phyloP scores from a whole-genome alignment of 2,329 filamentous ascomycete genomes.

The Blumeria graminis region DNA sequence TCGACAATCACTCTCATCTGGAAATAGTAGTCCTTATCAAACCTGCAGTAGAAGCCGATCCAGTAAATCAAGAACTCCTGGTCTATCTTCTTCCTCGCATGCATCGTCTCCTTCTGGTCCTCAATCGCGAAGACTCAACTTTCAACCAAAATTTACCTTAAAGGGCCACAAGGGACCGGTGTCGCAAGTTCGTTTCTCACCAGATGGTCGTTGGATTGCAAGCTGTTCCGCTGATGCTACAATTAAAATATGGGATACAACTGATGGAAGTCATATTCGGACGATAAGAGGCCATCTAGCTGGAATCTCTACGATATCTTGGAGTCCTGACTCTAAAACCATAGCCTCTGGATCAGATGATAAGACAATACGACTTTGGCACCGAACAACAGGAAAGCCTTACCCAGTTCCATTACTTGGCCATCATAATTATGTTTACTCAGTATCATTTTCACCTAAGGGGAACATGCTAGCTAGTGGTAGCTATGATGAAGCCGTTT shows the following conservation, averaged over 20 bases:
- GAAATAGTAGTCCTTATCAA: slow-evolving; percentile 11
- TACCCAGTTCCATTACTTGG: slow-evolving; percentile 40
- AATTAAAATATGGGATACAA: slow-evolving; percentile 72
- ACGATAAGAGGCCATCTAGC: slow-evolving; percentile 85
- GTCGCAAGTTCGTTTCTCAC: slow-evolving; percentile 72
- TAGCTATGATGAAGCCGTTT: slow-evolving; percentile 91
- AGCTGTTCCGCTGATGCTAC: slow-evolving; percentile 76
- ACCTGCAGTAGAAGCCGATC: slow-evolving; percentile 9
- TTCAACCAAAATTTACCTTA: slow-evolving; percentile 40
- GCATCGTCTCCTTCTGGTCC: slow-evolving; percentile 7
- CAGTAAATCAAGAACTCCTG: slow-evolving; percentile 8
- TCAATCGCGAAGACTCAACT: slow-evolving; percentile 13
- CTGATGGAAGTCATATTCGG: slow-evolving; percentile 55
- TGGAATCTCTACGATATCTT: slow-evolving; percentile 78
- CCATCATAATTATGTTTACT: slow-evolving; percentile 92
- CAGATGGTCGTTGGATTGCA: slow-evolving; percentile 72
- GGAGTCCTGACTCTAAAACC: slow-evolving; percentile 71
- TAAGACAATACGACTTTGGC: slow-evolving; percentile 88
- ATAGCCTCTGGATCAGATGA: slow-evolving; percentile 86
- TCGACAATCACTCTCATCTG: slow-evolving; percentile 9
- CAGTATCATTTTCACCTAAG: slow-evolving; percentile 86
- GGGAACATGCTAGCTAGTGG: slow-evolving; percentile 91
- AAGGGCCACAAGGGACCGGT: slow-evolving; percentile 58
- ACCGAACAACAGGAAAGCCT: slow-evolving; percentile 36
- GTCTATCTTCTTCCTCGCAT: slow-evolving; percentile 10